Evolutionary conservation across 2,329 filamentous ascomycete species (phyloP).

Genomic region (Alternaria ethzedia): DNA sequence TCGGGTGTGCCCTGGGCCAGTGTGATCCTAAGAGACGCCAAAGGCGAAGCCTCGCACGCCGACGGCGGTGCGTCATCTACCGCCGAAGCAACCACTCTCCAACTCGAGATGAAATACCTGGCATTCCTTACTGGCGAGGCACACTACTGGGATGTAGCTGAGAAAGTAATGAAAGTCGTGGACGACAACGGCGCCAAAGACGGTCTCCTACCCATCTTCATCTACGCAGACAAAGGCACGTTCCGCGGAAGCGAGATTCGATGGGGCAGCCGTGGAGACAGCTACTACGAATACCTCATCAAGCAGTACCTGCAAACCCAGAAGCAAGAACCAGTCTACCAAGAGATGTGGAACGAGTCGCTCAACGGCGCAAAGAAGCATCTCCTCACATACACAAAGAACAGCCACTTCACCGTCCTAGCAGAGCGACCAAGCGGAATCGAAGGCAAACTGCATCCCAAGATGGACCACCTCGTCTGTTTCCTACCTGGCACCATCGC

Average conservation of each 20-base stretch:
- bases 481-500: slow-evolving; percentile 98
- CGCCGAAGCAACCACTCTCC: slow-evolving; percentile 88
- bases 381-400: slow-evolving; percentile 84
- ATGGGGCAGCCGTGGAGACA: slow-evolving; percentile 91
- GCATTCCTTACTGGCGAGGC: slow-evolving; percentile 92
- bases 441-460: slow-evolving; percentile 70
- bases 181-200: slow-evolving; percentile 81
- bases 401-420: slow-evolving; percentile 83
- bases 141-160: slow-evolving; percentile 88
- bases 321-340: slow-evolving; percentile 82
- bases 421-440: slow-evolving; percentile 84
- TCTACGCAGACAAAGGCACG: slow-evolving; percentile 77
- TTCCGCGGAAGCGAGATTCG: slow-evolving; percentile 89
- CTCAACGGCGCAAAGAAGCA: slow-evolving; percentile 87
- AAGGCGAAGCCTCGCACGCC: slow-evolving; percentile 80
- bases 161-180: slow-evolving; percentile 89
- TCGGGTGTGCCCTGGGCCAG: slow-evolving; percentile 91
- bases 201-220: slow-evolving; percentile 89
- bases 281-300: slow-evolving; percentile 97
- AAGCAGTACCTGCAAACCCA: slow-evolving; percentile 98
- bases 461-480: slow-evolving; percentile 98
- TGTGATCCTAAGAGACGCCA: slow-evolving; percentile 79
- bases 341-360: slow-evolving; percentile 91
- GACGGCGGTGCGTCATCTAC: slow-evolving; percentile 91
- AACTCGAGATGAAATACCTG: slow-evolving; percentile 97